phyloP scores from a whole-genome alignment of 225 moss, liverwort and hornwort species.

The Pleurozium schreberi region DNA sequence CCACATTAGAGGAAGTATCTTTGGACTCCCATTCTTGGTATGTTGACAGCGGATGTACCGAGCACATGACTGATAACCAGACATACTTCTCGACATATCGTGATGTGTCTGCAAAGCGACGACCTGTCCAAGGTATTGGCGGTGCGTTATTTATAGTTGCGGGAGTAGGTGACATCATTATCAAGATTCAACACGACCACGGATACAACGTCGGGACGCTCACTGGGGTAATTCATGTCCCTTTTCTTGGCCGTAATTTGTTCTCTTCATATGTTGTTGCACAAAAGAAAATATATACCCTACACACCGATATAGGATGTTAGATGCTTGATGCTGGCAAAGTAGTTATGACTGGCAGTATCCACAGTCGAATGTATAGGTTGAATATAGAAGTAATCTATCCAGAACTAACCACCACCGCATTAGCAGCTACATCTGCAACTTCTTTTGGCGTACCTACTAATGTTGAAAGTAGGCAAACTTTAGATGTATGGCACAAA shows the following conservation, averaged over 20 bases:
- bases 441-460: background rate
- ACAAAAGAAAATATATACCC: too few species aligned
- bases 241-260: background rate
- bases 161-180: background rate
- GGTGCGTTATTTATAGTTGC: background rate
- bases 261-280: background rate
- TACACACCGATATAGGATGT: background rate
- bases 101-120: background rate
- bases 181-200: background rate
- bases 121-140: background rate
- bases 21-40: background rate
- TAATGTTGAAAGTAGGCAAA: accelerated
- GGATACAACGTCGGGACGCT: accelerated
- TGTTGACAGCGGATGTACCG: background rate
- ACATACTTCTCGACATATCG: background rate
- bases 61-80: background rate
- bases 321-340: background rate
- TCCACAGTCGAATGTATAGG: background rate
- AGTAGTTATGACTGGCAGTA: background rate
- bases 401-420: accelerated
- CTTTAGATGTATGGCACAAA: too few species aligned
- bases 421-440: background rate
- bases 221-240: background rate
- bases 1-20: too few species aligned
- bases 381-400: background rate